Evolutionary conservation across 139 green algal species (phyloP), one percentile per base, ranked within the genome.

Genomic region (Micromonas pusilla): DNA sequence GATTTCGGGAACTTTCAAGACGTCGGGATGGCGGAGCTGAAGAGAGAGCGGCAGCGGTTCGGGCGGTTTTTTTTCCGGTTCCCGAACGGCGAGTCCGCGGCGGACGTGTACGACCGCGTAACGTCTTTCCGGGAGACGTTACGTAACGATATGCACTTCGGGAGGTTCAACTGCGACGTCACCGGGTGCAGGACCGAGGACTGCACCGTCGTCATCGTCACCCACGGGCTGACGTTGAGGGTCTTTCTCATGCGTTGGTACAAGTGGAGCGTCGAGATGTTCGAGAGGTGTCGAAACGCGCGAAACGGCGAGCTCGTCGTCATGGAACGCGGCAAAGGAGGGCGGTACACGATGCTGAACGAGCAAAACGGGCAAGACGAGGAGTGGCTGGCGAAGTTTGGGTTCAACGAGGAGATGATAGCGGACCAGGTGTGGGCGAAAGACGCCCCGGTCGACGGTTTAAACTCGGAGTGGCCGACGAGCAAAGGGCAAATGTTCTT

Each of bases 241-340:
- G 81, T 87, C 3, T 87, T 87, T 70, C 81, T 87, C 52, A 87
- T 87, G 83, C 83, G 83, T 0, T 87, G 83, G 83, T 87, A 80
- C 73, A 83, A 87, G 76, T 84, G 76, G 81, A 86, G 60, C 16
- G 81, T 86, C 54, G 77, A 86, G 28, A 45, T 84, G 65, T 87
- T 87, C 31, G 66, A 84, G 45, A 34, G 62, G 34, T 32, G 87
- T 33, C 63, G 74, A 38, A 86, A 86, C 66, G 65, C 78, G 30
- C 16, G 36, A 26, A 87, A 86, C 73, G 36, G 37, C 9, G 74
- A 76, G 19, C 21, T 77, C 63, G 74, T 85, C 64, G 31, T 85
- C n/a, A 80, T 85, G 70, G 54, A 82, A 19, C 77, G 72, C 0
- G 81, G 63, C 30, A 16, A 33, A 9, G 13, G 63, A 9, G 63